Base-by-base conservation (phyloP, 768 basidiomycete species). In the Collybia nuda region DNA sequence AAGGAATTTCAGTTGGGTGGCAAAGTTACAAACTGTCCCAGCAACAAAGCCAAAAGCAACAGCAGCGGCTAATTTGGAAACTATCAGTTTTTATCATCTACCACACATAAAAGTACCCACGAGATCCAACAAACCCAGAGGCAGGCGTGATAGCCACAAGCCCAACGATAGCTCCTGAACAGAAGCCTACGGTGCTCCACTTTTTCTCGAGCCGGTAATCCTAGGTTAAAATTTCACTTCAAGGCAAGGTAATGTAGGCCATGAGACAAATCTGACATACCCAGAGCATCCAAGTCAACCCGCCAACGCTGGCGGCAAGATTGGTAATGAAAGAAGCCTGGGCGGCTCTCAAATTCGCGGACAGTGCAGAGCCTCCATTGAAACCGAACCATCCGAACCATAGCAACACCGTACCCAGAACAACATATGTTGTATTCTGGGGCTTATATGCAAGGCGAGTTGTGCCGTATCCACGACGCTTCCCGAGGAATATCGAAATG, bases 361-460 rank as follows among this genome's bases (percentile, higher is more conserved):
- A 79, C 56, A 98, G 80, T 7, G 93, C 93, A 15, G 85, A 88
- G 22, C 95, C 96, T 5, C 95, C 95, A 67, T 94, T 94, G 79
- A 93, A 94, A 2, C 91, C 92, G 53, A 96, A 91, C 95, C 95
- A 97, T 5, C 90, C 90, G 52, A 93, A 91, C 93, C 93, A 97
- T 47, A 98, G 88, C 64, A 96, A 80, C 1, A 88, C 82, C 0
- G 95, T 98, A 7, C 95, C 95, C n/a, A 97, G 75, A 39, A 97
- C 77, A 54, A 98, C 91, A 62, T 94, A 94, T 21, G 87, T 86
- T n/a, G 92, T 90, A 67, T 95, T 97, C 65, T 95, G 90, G 1
- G 96, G 94, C 69, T 78, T 94, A 79, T 95, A 98, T 0, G 91
- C 88, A 14, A 97, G 81, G 19, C 86, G 78, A 59, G 90, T 86